phyloP scores from a whole-genome alignment of 2,329 filamentous ascomycete species.

The Claviceps monticola region DNA sequence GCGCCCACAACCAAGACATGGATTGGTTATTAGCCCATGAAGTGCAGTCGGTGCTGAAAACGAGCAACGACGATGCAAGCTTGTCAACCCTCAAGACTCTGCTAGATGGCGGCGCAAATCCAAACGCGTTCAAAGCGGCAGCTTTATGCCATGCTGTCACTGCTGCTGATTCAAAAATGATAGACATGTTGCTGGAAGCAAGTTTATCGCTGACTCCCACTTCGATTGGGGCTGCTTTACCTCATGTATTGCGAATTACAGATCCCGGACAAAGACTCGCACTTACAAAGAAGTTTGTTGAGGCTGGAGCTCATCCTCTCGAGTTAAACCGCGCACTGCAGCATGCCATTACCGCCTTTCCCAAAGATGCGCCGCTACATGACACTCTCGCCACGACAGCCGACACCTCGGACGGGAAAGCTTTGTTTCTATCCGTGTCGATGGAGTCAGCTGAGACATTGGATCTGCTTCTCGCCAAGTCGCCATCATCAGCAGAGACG shows the following conservation, averaged over 20 bases:
- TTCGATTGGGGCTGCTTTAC: conserved; percentile 36
- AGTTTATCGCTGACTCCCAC: conserved; percentile 22
- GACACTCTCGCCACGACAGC: conserved; percentile 30
- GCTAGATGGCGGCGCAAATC: conserved; percentile 36
- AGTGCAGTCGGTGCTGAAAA: conserved; percentile 28
- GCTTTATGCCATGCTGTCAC: conserved; percentile 37
- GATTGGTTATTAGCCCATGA: conserved; percentile 35
- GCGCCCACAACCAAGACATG: conserved; percentile 29
- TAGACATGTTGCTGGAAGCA: conserved; percentile 33
- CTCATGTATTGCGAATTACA: conserved; percentile 35
- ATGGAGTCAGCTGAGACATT: conserved; percentile 32
- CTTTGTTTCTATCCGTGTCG: conserved; percentile 31
- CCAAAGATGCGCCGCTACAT: conserved; percentile 35
- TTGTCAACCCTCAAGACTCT: conserved; percentile 32
- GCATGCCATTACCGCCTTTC: conserved; percentile 33
- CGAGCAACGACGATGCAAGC: conserved; percentile 21
- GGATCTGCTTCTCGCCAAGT: conserved; percentile 27
- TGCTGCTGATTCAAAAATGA: conserved; percentile 28
- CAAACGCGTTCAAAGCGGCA: conserved; percentile 38
- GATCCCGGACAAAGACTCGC: conserved; percentile 37
- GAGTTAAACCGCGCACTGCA: conserved; percentile 39
- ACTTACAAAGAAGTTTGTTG: conserved; percentile 35
- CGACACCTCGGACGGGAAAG: conserved; percentile 36
- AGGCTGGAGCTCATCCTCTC: conserved; percentile 30
- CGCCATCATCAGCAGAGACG: conserved; percentile 20